A percentile compares a stretch with the other conserved stretches of the same genome.
These are phyloP conservation scores for Thelephora ganbajun DNA, from an alignment of 768 basidiomycete genomes.

Conservation along the genomic window DNA sequence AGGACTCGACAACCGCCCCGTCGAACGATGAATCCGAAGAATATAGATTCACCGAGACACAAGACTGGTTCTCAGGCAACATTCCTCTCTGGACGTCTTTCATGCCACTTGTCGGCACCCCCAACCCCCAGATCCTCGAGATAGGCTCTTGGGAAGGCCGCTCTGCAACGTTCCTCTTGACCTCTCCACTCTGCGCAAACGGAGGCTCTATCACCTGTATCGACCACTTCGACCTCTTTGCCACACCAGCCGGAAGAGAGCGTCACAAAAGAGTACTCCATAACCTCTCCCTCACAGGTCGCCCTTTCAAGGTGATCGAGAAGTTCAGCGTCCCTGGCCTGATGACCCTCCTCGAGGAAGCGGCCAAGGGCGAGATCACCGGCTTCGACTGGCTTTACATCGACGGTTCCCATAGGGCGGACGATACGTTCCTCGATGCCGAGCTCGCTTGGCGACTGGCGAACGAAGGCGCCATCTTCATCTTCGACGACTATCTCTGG, in stretches of 20 bases:
- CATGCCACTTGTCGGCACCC: conserved; percentile 23
- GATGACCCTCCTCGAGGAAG: conserved; percentile 32
- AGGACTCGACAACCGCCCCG: background rate
- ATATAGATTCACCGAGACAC: conserved; percentile 28
- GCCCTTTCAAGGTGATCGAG: conserved; percentile 29
- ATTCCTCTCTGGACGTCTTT: conserved; percentile 27
- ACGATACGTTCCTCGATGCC: conserved; percentile 47
- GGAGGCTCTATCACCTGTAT: conserved; percentile 37
- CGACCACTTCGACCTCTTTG: conserved; percentile 45
- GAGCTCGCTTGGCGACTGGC: conserved; percentile 46
- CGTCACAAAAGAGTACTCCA: conserved; percentile 28
- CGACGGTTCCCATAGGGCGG: conserved; percentile 45
- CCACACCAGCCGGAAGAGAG: conserved; percentile 31
- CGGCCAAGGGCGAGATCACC: conserved; percentile 18
- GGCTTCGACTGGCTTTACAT: conserved; percentile 50
- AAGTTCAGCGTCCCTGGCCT: conserved; percentile 41
- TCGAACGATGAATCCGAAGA: background rate
- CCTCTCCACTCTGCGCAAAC: conserved; percentile 25
- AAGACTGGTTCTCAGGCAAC: conserved; percentile 44
- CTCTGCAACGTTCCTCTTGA: conserved; percentile 40
- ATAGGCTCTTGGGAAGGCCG: conserved; percentile 55
- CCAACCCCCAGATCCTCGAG: conserved; percentile 34
- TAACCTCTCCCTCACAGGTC: conserved; percentile 33
- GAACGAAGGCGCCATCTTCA: conserved; percentile 32
- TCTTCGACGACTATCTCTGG: conserved; percentile 51